phyloP scores from a whole-genome alignment of 2,329 filamentous ascomycete genomes.

The Xylariaceae sp. region DNA sequence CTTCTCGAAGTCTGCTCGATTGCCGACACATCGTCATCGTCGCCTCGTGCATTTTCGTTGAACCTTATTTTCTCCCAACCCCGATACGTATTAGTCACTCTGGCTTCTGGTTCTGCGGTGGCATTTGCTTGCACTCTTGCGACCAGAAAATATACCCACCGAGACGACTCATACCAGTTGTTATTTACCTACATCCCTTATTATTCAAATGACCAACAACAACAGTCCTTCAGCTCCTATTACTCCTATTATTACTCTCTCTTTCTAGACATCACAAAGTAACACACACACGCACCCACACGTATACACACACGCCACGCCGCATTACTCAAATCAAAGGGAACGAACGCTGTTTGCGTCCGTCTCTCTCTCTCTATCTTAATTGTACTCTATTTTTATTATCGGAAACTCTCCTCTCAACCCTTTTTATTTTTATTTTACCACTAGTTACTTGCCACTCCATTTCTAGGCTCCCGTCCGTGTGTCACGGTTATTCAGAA shows the following conservation, averaged over 20 bases:
- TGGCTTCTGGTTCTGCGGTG: conserved; percentile 42
- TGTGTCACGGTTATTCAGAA: conserved; percentile 29
- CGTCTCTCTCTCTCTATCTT: conserved; percentile 17
- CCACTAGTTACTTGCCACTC: conserved; percentile 37
- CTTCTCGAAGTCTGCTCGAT: conserved; percentile 56
- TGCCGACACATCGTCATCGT: conserved; percentile 32
- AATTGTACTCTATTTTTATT: conserved; percentile 23
- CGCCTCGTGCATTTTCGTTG: conserved; percentile 9
- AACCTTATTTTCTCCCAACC: not conserved
- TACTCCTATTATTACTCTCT: conserved; percentile 5
- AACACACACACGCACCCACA: not conserved
- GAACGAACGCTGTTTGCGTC: conserved; percentile 15
- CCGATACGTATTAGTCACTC: conserved; percentile 6
- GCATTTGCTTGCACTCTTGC: conserved; percentile 57
- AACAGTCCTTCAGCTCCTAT: conserved; percentile 24
- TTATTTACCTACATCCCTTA: conserved; percentile 8
- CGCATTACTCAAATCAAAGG: conserved; percentile 19
- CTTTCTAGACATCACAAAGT: conserved; percentile 13
- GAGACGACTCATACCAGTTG: conserved; percentile 20
- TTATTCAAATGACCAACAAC: conserved; percentile 19
- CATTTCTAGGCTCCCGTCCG: conserved; percentile 35
- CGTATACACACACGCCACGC: conserved; percentile 12
- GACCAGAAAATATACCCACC: conserved; percentile 36
- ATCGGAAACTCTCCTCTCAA: conserved; percentile 19
- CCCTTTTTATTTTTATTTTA: conserved; percentile 22